Percentiles rank a stretch among this genome's conserved stretches.
Evolutionary conservation across 805 yeast species (phyloP).

Genomic region (Candida insectorum): DNA sequence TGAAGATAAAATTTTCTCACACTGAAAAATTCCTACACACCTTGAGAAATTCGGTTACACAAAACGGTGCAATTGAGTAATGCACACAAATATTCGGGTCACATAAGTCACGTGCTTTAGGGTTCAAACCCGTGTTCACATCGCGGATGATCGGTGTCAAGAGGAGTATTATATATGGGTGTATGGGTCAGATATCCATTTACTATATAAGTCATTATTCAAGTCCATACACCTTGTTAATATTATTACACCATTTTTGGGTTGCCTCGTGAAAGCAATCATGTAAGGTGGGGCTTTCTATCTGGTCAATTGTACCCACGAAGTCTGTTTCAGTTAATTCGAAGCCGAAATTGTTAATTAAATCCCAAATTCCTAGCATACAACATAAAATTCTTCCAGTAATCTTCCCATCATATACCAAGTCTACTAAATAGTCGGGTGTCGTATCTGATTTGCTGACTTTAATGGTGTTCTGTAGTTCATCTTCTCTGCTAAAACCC

Average conservation of each 20-base stretch:
- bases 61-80: no score
- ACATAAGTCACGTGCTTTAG: neutral
- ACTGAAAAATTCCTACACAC: constrained; percentile 9
- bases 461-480: neutral
- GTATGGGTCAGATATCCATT: no score
- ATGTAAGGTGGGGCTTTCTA: no score
- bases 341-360: constrained; percentile 16
- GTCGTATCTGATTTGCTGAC: constrained; percentile 6
- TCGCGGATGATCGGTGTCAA: no score
- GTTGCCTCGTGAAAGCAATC: no score
- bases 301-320: no score
- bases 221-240: constrained; percentile 32
- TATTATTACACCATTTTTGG: constrained; percentile 25
- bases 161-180: no score
- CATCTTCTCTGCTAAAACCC: neutral
- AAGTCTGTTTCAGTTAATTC: constrained; percentile 5
- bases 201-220: no score
- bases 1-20: constrained; percentile 12
- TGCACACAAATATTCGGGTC: neutral
- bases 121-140: no score
- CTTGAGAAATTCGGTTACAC: constrained; percentile 7
- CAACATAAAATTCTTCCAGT: constrained; percentile 32
- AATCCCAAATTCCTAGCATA: constrained; percentile 35
- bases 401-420: constrained; percentile 17
- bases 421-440: constrained; percentile 12